Evolutionary conservation across 2,329 filamentous ascomycete genomes (phyloP), one percentile per base, ranked within the genome.

Genomic region (Paraphaeosphaeria sporulosa): DNA sequence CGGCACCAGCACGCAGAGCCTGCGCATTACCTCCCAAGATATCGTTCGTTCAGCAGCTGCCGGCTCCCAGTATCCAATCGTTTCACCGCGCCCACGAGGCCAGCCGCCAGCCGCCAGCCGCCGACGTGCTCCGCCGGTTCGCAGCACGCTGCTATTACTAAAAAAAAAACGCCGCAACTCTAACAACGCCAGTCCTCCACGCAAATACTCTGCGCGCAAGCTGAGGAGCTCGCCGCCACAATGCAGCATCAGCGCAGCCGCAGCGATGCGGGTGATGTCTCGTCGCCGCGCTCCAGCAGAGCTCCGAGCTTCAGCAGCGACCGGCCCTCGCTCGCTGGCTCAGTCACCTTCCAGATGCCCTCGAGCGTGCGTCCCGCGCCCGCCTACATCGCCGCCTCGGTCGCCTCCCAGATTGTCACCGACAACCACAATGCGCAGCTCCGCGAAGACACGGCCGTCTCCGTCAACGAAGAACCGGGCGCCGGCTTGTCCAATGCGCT

Each of bases 371-470:
- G 89, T 48, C 95, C 94, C 10, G 84, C 90, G 66, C 90, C 95
- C 32, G 91, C 89, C 19, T 99, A 96, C 79, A 94, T 99, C 71
- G 94, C 94, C 49, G 84, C 88, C 34, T 90, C 93, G 48, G 93
- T 94, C 60, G 95, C 94, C 54, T 93, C 92, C 19, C 93, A 97
- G 76, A 94, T 96, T 64, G 89, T 98, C 68, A 94, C 92, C 60
- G 93, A 93, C 73, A 90, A 96, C 73, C 90, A 95, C 78, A 91
- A 94, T 72, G 88, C 86, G 66, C 89, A 90, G 72, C 85, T 89
- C 60, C 87, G 89, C 67, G 83, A 88, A 53, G 89, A 89, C 84
- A 87, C 89, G 70, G 87, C 91, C 71, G 86, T 5, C 10, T 40
- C 90, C 63, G 85, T 90, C 66, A 87, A 87, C 53, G 84, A 89